Evolutionary conservation across 2,329 filamentous ascomycete species (phyloP).

Genomic region (Trichoderma sp.): DNA sequence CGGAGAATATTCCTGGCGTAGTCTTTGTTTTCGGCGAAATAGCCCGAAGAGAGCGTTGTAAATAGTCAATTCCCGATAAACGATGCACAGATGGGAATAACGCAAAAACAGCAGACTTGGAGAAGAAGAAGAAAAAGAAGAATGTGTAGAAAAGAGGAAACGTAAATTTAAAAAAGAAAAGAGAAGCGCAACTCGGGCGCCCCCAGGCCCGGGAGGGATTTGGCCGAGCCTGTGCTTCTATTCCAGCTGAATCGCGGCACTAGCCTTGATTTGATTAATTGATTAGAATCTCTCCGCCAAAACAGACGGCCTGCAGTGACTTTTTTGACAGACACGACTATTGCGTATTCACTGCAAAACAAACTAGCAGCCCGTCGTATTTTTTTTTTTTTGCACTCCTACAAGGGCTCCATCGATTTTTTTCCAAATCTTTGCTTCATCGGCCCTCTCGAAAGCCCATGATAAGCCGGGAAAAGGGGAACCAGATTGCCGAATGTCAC

Average conservation of each 20-base stretch:
- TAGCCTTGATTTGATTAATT: background rate
- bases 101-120: no score
- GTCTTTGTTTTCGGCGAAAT: background rate
- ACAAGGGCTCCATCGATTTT: background rate
- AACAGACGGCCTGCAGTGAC: background rate
- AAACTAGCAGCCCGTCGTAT: background rate
- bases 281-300: background rate
- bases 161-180: no score
- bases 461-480: background rate
- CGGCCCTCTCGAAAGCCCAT: background rate
- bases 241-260: background rate
- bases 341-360: background rate
- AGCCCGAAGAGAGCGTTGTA: background rate
- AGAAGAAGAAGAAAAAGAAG: background rate
- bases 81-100: no score
- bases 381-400: background rate
- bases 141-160: no score
- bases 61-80: no score
- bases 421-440: background rate
- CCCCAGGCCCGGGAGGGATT: background rate
- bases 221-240: background rate
- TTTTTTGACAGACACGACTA: background rate
- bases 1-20: background rate
- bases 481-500: background rate
- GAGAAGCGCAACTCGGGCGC: background rate